These are phyloP conservation scores for Fusarium sp. DNA, from an alignment of 2,329 filamentous ascomycete species.

Conservation along the genomic window DNA sequence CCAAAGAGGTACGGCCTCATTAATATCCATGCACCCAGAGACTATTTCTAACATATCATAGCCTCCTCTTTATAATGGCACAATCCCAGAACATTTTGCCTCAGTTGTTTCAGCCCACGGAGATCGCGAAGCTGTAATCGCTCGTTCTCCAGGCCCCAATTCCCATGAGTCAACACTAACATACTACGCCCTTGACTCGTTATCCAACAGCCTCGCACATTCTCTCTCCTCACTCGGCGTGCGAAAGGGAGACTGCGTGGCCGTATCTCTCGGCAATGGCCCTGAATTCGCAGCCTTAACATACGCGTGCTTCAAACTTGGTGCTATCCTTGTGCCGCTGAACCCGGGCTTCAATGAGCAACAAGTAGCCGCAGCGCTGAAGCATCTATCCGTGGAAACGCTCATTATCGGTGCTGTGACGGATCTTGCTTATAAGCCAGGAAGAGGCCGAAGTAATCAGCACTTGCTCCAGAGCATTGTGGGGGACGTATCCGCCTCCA, in stretches of 20 bases:
- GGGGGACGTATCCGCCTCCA: constrained; percentile 50
- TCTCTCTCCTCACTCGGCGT: constrained; percentile 77
- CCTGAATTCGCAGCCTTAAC: constrained; percentile 84
- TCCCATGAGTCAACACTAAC: constrained; percentile 72
- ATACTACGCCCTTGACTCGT: constrained; percentile 77
- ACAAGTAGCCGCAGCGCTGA: constrained; percentile 81
- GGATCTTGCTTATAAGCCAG: constrained; percentile 75
- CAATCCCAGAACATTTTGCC: constrained; percentile 77
- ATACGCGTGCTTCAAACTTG: constrained; percentile 92
- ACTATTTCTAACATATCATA: constrained; percentile 47
- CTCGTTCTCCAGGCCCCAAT: constrained; percentile 54
- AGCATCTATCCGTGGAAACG: constrained; percentile 76
- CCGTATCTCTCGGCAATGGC: constrained; percentile 86
- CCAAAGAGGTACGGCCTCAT: constrained; percentile 41
- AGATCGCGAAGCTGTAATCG: constrained; percentile 68
- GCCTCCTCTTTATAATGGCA: constrained; percentile 73
- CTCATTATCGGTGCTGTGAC: constrained; percentile 89
- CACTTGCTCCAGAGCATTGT: constrained; percentile 57
- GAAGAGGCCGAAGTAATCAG: constrained; percentile 63
- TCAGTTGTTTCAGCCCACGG: constrained; percentile 70
- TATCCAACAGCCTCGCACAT: constrained; percentile 78
- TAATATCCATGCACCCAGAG: neutral
- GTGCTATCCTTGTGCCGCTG: constrained; percentile 91
- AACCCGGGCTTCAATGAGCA: constrained; percentile 87
- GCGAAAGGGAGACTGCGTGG: constrained; percentile 83